phyloP scores from a whole-genome alignment of 805 yeast species.

The Barnettozyma botsteinii region DNA sequence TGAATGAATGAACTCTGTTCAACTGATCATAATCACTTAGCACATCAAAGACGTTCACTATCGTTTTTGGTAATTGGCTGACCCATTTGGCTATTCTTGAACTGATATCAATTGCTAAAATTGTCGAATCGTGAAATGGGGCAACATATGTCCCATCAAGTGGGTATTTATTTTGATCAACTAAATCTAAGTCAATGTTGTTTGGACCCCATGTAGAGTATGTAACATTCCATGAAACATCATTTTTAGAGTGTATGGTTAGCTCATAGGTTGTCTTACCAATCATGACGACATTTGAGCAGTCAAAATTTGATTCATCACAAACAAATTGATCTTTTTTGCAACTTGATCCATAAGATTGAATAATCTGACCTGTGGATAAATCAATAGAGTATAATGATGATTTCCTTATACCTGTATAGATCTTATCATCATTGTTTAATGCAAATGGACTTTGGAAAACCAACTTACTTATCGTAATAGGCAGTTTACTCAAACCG shows the following conservation, averaged over 20 bases:
- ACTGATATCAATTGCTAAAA: constrained; percentile 67
- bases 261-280: constrained; percentile 73
- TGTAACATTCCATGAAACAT: constrained; percentile 77
- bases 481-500: constrained; percentile 79
- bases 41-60: constrained; percentile 77
- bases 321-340: constrained; percentile 8
- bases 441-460: constrained; percentile 81
- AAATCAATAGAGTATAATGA: constrained; percentile 71
- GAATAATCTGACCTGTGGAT: constrained; percentile 64
- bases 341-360: constrained; percentile 53
- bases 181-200: constrained; percentile 56
- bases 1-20: constrained; percentile 27
- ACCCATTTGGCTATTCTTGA: constrained; percentile 79
- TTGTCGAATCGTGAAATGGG: constrained; percentile 75
- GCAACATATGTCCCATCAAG: constrained; percentile 72
- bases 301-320: constrained; percentile 12
- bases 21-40: constrained; percentile 27
- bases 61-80: constrained; percentile 61
- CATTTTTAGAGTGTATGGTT: constrained; percentile 67
- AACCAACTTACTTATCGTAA: constrained; percentile 71
- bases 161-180: constrained; percentile 46
- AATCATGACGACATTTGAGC: constrained; percentile 42
- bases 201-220: constrained; percentile 92
- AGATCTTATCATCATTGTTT: constrained; percentile 65
- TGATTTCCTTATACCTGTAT: constrained; percentile 79